Base-by-base conservation (phyloP, 1,139 yeast genomes). In the Entelexis sorbosivorans region DNA sequence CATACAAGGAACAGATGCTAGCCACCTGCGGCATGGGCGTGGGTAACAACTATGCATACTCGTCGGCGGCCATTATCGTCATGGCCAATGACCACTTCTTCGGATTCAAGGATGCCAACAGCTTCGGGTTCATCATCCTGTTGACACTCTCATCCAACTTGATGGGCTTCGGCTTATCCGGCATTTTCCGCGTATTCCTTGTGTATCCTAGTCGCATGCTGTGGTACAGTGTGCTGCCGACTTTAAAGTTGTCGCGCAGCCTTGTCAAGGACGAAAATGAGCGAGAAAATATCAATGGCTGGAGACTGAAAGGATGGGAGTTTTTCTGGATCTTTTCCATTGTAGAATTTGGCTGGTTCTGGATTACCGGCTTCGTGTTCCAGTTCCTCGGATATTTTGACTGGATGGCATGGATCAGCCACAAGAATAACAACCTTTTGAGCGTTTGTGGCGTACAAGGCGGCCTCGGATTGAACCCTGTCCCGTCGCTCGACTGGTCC, bases 161-260 rank as follows among this genome's bases (percentile, higher is more conserved):
- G 56, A 63, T 81, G 61, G 87, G 87, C 24, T 75, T 78, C 58
- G 82, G 82, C 2, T 70, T 79, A 59, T 81, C 84, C 36, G 84
- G 86, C 53, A 58, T 81, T 17, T 65, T 77, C 64, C 73, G 84
- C 60, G 72, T 72, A 51, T 72, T 79, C 58, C 73, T 76, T 13
- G 72, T 81, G 19, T 79, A 79, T 60, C 85, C 85, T 17, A 66
- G 69, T 2, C 45, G 52, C 3, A 31, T 52, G 47, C 33, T 57
- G 5, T 57, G 60, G 60, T 57, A 38, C 39, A 13, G 43, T 5
- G 46, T 40, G 1, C 43, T 58, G 56, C 81, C 81, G 24, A 71
- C 75, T 7, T 61, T 79, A 28, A 79, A 83, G 16, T 64, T 79
- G 57, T 76, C 77, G 62, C 68, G 75, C 56, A 76, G 82, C 6